Evolutionary conservation across 768 basidiomycete species (phyloP).

Genomic region (Sarcomyxa edulis): DNA sequence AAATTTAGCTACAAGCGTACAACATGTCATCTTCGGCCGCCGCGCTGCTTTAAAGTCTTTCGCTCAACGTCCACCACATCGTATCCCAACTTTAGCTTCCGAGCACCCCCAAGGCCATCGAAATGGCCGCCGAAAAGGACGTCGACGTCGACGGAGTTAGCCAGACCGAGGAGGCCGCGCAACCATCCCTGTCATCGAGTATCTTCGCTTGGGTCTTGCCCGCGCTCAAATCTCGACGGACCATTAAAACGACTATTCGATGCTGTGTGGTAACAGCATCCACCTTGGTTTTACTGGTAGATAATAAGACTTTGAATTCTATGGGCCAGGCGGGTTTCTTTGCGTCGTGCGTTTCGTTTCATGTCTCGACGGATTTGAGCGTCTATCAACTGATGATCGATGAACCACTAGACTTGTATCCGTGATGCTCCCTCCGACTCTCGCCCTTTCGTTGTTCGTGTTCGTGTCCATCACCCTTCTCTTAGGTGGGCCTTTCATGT

Average conservation of each 20-base stretch:
- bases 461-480: no score
- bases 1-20: no score
- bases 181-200: no score
- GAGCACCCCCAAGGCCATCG: no score
- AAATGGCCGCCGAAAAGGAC: constrained; percentile 4
- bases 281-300: constrained; percentile 30
- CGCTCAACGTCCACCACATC: background rate
- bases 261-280: constrained; percentile 28
- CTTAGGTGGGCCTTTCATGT: no score
- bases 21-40: no score
- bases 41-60: no score
- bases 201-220: constrained; percentile 29
- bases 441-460: constrained; percentile 32
- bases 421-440: constrained; percentile 31
- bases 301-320: constrained; percentile 19
- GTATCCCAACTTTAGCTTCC: constrained; percentile 1
- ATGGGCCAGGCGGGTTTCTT: constrained; percentile 41
- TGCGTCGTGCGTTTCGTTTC: constrained; percentile 21
- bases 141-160: constrained; percentile 8
- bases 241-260: constrained; percentile 34
- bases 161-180: no score
- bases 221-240: constrained; percentile 26
- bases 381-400: background rate
- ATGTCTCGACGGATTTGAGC: background rate
- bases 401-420: constrained; percentile 27